phyloP scores from a whole-genome alignment of 139 green algal species.

The Zygnema cylindricum region DNA sequence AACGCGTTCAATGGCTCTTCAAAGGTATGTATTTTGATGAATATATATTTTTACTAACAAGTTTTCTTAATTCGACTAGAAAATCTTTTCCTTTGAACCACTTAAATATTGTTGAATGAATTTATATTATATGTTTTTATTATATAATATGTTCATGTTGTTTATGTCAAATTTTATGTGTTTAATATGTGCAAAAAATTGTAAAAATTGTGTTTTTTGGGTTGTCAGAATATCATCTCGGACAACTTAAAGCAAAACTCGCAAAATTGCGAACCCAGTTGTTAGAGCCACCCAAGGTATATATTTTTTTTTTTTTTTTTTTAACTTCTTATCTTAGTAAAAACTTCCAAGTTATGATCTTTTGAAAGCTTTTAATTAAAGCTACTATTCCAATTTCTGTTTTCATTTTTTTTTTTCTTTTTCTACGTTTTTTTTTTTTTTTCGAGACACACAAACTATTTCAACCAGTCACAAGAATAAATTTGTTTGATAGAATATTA shows the following conservation, averaged over 20 bases:
- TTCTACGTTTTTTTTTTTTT: not conserved
- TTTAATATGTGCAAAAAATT: not conserved
- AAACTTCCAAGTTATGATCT: too few relatives aligned
- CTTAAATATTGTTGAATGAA: not conserved
- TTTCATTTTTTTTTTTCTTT: not conserved
- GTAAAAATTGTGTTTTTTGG: not conserved
- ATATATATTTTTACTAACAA: too few relatives aligned
- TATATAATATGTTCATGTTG: not conserved
- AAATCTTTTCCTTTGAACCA: not conserved
- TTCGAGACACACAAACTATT: too few relatives aligned
- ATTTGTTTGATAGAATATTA: too few relatives aligned
- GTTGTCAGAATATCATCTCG: constrained; percentile 90
- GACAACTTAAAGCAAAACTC: constrained; percentile 95
- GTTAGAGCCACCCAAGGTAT: constrained; percentile 77
- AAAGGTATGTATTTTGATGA: too few relatives aligned
- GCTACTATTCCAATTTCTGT: too few relatives aligned
- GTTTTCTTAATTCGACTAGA: not conserved
- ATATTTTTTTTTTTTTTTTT: not conserved
- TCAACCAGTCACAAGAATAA: too few relatives aligned
- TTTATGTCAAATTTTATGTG: not conserved
- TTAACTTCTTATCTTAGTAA: too few relatives aligned
- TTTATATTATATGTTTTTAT: not conserved
- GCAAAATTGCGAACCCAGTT: constrained; percentile 96
- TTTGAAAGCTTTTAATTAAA: too few relatives aligned
- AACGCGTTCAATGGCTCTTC: too few relatives aligned